Evolutionary conservation across 805 yeast genomes (phyloP).

Genomic region (Barnettozyma californica): DNA sequence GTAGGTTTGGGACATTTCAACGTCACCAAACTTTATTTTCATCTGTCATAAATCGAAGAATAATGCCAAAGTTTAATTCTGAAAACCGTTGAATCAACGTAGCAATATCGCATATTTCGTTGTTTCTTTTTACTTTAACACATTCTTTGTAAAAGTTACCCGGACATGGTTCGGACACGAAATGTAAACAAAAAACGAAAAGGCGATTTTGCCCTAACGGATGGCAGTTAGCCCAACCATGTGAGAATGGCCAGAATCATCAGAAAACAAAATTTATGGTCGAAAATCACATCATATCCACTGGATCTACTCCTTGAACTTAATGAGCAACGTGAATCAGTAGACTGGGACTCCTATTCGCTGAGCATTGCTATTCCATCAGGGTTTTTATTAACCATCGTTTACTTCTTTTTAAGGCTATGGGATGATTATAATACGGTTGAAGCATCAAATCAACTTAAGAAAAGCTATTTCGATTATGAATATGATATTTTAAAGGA

Average conservation of each 20-base stretch:
- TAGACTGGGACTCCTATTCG: slow-evolving; percentile 27
- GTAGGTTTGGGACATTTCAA: neutral
- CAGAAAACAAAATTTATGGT: slow-evolving; percentile 18
- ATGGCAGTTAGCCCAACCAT: neutral
- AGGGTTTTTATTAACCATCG: slow-evolving; percentile 18
- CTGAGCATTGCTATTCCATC: slow-evolving; percentile 22
- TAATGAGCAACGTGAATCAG: slow-evolving; percentile 24
- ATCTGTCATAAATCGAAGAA: too few relatives aligned
- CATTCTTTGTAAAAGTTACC: neutral
- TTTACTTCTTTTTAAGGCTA: slow-evolving; percentile 22
- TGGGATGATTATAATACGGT: slow-evolving; percentile 19
- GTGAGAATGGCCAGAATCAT: slow-evolving; percentile 15
- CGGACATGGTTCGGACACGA: neutral
- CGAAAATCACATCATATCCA: slow-evolving; percentile 21
- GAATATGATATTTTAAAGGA: slow-evolving; percentile 13
- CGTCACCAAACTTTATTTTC: too few relatives aligned
- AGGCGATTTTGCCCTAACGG: neutral
- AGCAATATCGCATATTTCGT: too few relatives aligned
- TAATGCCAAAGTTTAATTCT: too few relatives aligned
- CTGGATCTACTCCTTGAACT: slow-evolving; percentile 21
- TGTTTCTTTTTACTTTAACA: too few relatives aligned
- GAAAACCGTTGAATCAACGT: neutral
- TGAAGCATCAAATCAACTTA: slow-evolving; percentile 1
- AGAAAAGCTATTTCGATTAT: slow-evolving; percentile 8
- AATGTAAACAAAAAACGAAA: neutral